Evolutionary conservation across 2,329 filamentous ascomycete species (phyloP), one percentile per base, ranked within the genome.

Genomic region (Alternaria incomplexa): DNA sequence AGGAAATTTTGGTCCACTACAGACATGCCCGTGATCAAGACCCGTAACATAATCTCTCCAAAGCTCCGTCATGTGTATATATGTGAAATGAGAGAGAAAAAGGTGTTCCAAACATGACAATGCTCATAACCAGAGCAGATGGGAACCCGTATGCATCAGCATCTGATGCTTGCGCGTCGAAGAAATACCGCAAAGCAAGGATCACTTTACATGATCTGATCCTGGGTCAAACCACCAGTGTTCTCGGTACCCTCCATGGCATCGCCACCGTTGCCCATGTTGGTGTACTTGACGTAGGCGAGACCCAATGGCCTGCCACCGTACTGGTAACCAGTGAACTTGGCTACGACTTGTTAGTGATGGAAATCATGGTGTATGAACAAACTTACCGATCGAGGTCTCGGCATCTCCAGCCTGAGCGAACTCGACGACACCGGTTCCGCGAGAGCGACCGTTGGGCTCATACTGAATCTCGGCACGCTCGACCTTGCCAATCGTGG

Each of bases 401-500:
- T 97, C 93, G 2, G 96, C 93, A 66, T 93, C 96, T 9, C 94
- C 90, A 15, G 88, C 83, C 57, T 83, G 88, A 77, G 96, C 93
- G 78, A 99, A 98, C 66, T 96, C 90, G 59, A 99, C 96, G n/a
- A 99, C 96, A 78, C 96, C 96, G 62, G 92, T 96, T 68, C 96
- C 96, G 68, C 93, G 91, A 63, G 96, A 99, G 73, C 96, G 92
- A 48, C 96, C 96, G 75, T 96, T 98, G 5, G 93, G 91, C 81
- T 99, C 96, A 77, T 99, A 98, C 82, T 99, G 96, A 61, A 99
- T 98, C 83, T 99, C 96, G n/a, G 96, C 96, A 74, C 96, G 93
- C 75, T 97, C 93, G 63, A 99, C 96, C 81, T 97, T 97, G 68
- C 96, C 96, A 76, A 99, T 99, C 11, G 96, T 99, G 17, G 92